Conservation (phyloP, 371 early-diverging fungal genomes). For the Sporodiniella umbellata region DNA sequence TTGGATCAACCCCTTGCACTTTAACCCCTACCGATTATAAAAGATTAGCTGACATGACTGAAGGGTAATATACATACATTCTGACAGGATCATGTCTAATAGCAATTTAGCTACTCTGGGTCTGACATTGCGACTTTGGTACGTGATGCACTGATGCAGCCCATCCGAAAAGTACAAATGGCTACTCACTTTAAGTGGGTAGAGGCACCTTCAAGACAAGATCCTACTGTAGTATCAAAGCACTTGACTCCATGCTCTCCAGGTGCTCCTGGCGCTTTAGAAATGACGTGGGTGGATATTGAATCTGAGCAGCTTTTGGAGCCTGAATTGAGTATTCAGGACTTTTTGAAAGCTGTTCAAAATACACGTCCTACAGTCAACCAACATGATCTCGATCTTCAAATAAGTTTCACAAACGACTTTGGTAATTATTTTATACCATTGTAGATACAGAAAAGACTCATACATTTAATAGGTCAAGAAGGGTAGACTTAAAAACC, state of each 20-base stretch:
- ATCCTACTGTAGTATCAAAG: slow-evolving; percentile 45
- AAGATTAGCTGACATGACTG: slow-evolving; percentile 76
- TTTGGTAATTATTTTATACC: slow-evolving; percentile 82
- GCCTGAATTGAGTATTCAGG: slow-evolving; percentile 79
- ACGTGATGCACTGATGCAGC: slow-evolving; percentile 95
- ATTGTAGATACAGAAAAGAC: slow-evolving; percentile 1
- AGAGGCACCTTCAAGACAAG: slow-evolving; percentile 60
- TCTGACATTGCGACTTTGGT: slow-evolving; percentile 93
- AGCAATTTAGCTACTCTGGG: slow-evolving; percentile 72
- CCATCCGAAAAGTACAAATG: slow-evolving; percentile 91
- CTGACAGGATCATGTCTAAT: background rate
- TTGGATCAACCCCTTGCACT: slow-evolving; percentile 85
- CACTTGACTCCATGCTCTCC: slow-evolving; percentile 94
- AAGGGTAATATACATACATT: slow-evolving; percentile 56
- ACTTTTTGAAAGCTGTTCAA: slow-evolving; percentile 83
- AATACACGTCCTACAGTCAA: slow-evolving; percentile 86
- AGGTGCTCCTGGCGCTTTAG: slow-evolving; percentile 85
- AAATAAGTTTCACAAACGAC: slow-evolving; percentile 87
- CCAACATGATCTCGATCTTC: slow-evolving; percentile 73
- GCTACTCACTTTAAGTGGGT: slow-evolving; percentile 96
- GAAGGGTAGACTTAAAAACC: slow-evolving; percentile 39
- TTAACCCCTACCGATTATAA: slow-evolving; percentile 70
- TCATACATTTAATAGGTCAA: slow-evolving; percentile 18
- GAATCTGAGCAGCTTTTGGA: slow-evolving; percentile 85
- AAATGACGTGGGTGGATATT: slow-evolving; percentile 90